Evolutionary conservation across 2,329 filamentous ascomycete species (phyloP).

Genomic region (Ophiostoma ulmi): DNA sequence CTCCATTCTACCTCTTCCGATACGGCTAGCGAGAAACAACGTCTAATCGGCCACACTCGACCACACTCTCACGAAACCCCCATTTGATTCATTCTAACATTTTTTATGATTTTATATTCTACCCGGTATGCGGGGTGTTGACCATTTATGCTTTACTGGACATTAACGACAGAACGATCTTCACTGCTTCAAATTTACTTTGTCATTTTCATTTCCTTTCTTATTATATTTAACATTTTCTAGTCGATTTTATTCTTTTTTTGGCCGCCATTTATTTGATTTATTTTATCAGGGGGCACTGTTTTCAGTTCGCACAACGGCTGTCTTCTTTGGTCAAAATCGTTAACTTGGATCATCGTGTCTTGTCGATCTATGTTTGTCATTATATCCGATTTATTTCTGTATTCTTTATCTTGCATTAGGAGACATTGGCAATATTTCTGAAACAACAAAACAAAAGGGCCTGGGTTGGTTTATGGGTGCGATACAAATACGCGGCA

Average conservation of each 20-base stretch:
- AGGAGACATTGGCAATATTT: background rate
- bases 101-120: background rate
- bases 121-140: conserved; percentile 17
- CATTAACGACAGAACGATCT: conserved; percentile 22
- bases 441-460: conserved; percentile 12
- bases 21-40: background rate
- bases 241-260: background rate
- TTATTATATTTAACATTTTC: background rate
- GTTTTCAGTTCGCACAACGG: background rate
- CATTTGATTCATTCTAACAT: conserved; percentile 15
- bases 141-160: conserved; percentile 14
- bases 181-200: background rate
- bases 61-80: background rate
- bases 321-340: background rate
- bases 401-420: background rate
- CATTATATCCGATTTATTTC: background rate
- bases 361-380: background rate
- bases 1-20: background rate
- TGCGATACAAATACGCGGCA: background rate
- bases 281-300: background rate
- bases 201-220: background rate
- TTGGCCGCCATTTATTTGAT: background rate
- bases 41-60: background rate
- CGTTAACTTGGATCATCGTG: background rate
- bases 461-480: conserved; percentile 6